Base-by-base conservation (phyloP, 2,329 filamentous ascomycete genomes). In the Akanthomyces muscarius region DNA sequence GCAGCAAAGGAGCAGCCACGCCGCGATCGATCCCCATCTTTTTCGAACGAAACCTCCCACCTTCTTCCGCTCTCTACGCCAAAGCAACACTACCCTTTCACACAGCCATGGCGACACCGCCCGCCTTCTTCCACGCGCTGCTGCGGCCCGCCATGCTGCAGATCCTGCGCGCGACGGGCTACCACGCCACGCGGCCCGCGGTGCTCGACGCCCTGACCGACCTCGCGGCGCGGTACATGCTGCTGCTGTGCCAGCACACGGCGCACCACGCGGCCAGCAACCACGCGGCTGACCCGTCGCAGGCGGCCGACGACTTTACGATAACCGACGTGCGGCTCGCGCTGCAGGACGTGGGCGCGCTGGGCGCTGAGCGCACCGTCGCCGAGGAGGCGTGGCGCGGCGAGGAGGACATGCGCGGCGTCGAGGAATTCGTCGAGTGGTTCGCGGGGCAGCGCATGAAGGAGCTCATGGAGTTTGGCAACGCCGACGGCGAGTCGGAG, bases 201-300 rank as follows among this genome's bases (percentile, higher is more conserved):
- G 92, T 96, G 7, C 81, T 97, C 63, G 93, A 98, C 77, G 88
- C 90, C 11, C 75, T 97, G n/a, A 90, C 92, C 16, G 92, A 97
- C 75, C 83, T 98, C 8, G 88, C 92, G 0, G 90, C 89, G 50
- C 87, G 90, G 67, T 96, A 97, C 75, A 79, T 98, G 63, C 79
- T 86, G 25, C 78, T 91, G 4, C 85, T 97, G 23, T 91, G 90
- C 66, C 84, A 87, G 65, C 83, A 86, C 42, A 89, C 92, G 0
- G 89, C 89, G 3, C 79, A 82, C 28, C 88, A 94, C 75, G 89
- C 91, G 5, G 80, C 82, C 18, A 85, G 88, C 68, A 90, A 88
- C 72, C 83, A 87, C 67, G 28, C 44, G 44, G 33, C 21, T 3
- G n/a, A 36, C 47, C 11, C 57, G 57, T 84, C 86, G 66, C 81